A percentile compares a stretch with the other conserved stretches of the same genome.
Evolutionary conservation across 2,329 filamentous ascomycete genomes (phyloP).

Genomic region (Rosellinia necatrix): DNA sequence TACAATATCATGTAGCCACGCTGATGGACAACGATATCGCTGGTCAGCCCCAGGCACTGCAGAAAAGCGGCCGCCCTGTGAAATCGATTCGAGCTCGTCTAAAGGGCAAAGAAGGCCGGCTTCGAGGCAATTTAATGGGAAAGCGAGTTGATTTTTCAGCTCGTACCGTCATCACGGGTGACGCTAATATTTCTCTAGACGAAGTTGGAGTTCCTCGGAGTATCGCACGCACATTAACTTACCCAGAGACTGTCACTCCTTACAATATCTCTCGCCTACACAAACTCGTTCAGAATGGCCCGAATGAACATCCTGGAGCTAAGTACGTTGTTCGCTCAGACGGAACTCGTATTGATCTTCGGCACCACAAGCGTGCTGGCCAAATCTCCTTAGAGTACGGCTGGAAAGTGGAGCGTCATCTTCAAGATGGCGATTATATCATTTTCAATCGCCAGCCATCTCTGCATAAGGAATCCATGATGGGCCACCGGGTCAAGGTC

Average conservation of each 20-base stretch:
- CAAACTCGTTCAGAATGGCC: constrained; percentile 87
- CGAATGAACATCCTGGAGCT: constrained; percentile 92
- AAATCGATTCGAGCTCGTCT: constrained; percentile 96
- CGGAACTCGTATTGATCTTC: constrained; percentile 91
- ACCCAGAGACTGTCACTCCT: constrained; percentile 94
- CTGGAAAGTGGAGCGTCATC: constrained; percentile 97
- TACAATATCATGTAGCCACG: constrained; percentile 98
- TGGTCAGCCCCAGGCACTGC: constrained; percentile 88
- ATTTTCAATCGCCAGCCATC: constrained; percentile 99
- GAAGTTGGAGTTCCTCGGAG: constrained; percentile 96
- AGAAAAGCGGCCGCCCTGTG: constrained; percentile 95
- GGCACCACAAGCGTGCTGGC: constrained; percentile 86
- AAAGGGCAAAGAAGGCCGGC: constrained; percentile 98
- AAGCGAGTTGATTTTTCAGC: constrained; percentile 99
- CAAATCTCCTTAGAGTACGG: constrained; percentile 90
- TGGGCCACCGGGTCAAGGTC: constrained; percentile 95
- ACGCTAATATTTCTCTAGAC: constrained; percentile 93
- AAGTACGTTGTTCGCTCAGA: constrained; percentile 95
- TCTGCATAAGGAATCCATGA: constrained; percentile 99
- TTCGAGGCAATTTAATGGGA: constrained; percentile 98
- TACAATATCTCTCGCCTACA: constrained; percentile 97
- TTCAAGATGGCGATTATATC: constrained; percentile 95
- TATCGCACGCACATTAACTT: constrained; percentile 91
- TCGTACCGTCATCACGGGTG: constrained; percentile 98
- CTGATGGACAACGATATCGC: constrained; percentile 99